These are phyloP conservation scores for Canna indica DNA, from an alignment of 176 grass and related monocot genomes.

Conservation along the genomic window DNA sequence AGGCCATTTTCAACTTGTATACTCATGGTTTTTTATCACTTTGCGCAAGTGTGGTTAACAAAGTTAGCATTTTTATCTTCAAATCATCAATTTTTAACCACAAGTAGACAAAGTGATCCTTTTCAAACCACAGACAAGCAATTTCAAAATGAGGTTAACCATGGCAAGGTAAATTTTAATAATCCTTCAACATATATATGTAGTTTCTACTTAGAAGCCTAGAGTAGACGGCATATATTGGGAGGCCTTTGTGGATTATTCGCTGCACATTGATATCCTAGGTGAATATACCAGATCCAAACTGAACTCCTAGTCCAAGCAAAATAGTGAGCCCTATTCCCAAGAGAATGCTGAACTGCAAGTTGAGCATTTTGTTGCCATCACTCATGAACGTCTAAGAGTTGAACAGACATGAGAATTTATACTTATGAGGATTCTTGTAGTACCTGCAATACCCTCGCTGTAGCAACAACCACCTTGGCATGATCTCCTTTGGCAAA, in stretches of 20 bases:
- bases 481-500: constrained; percentile 60
- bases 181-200: too few relatives aligned
- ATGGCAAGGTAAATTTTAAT: too few relatives aligned
- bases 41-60: too few relatives aligned
- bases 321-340: constrained; percentile 49
- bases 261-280: constrained; percentile 48
- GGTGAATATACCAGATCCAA: constrained; percentile 83
- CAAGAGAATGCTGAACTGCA: constrained; percentile 41
- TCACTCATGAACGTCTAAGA: neutral
- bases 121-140: too few relatives aligned
- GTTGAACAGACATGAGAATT: neutral
- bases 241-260: constrained; percentile 73
- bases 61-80: too few relatives aligned
- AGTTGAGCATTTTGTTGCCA: too few relatives aligned
- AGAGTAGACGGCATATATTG: constrained; percentile 19
- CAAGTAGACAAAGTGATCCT: too few relatives aligned
- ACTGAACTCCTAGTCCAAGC: constrained; percentile 62
- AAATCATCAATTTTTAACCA: too few relatives aligned
- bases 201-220: too few relatives aligned
- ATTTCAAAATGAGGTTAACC: too few relatives aligned
- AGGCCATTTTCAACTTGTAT: neutral
- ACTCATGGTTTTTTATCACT: too few relatives aligned
- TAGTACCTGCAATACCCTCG: too few relatives aligned
- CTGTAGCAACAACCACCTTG: constrained; percentile 50
- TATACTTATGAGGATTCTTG: neutral